A percentile compares a stretch with the other conserved stretches of the same genome.
phyloP scores from a whole-genome alignment of 1,284 basidiomycete genomes.

The Heterobasidion irregulare region DNA sequence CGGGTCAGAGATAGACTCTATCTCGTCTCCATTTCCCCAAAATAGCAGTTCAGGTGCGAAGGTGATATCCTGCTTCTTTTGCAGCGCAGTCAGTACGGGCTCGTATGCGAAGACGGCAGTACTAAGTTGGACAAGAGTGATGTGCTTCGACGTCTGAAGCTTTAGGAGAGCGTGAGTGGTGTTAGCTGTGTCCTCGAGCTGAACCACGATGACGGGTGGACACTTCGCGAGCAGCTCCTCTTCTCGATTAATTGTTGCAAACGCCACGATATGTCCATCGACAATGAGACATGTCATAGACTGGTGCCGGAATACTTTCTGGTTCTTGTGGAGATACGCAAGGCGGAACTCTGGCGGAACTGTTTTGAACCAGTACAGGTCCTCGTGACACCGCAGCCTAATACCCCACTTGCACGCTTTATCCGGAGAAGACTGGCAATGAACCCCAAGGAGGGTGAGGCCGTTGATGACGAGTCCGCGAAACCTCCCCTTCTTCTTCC shows the following conservation, averaged over 20 bases:
- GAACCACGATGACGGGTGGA: conserved; percentile 42
- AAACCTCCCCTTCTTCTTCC: conserved; percentile 36
- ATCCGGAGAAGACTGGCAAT: conserved; percentile 21
- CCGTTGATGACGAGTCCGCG: conserved; percentile 34
- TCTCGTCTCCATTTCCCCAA: conserved; percentile 30
- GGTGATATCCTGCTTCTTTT: conserved; percentile 33
- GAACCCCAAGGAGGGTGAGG: conserved; percentile 27
- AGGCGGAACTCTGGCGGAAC: conserved; percentile 15
- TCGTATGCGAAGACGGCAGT: conserved; percentile 55
- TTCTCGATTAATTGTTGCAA: conserved; percentile 45
- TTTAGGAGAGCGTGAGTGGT: conserved; percentile 27
- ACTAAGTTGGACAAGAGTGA: conserved; percentile 49
- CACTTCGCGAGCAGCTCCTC: conserved; percentile 38
- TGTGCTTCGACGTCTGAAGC: conserved; percentile 25
- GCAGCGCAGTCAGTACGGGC: conserved; percentile 46
- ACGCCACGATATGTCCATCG: conserved; percentile 39
- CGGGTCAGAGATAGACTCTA: conserved; percentile 5
- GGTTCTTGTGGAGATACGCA: conserved; percentile 30
- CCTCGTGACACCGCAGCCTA: conserved; percentile 28
- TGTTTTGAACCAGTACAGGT: conserved; percentile 33
- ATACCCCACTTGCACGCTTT: conserved; percentile 37
- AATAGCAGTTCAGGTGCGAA: conserved; percentile 41
- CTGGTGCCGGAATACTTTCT: conserved; percentile 39
- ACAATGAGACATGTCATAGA: conserved; percentile 42
- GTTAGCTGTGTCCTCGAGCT: conserved; percentile 35